Evolutionary conservation across 2,329 filamentous ascomycete genomes (phyloP).

Genomic region (Fusarium duplospermum): DNA sequence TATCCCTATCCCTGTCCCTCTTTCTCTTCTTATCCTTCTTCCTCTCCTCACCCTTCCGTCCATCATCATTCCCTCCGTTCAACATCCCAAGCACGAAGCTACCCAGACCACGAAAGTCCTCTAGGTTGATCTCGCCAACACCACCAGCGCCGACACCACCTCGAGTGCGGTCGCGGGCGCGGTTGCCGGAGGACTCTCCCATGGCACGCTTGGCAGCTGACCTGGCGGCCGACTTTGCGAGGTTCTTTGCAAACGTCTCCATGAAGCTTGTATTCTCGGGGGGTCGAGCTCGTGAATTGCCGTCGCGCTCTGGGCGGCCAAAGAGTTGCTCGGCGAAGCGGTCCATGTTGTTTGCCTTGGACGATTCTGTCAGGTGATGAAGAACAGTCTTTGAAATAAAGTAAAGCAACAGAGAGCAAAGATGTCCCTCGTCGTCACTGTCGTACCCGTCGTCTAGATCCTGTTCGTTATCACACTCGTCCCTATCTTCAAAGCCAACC

Average conservation of each 20-base stretch:
- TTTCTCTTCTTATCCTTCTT: constrained; percentile 31
- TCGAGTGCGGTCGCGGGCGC: constrained; percentile 18
- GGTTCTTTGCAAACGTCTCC: constrained; percentile 38
- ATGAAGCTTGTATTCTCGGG: constrained; percentile 36
- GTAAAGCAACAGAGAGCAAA: constrained; percentile 38
- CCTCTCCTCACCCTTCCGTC: constrained; percentile 22
- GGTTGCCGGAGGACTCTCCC: constrained; percentile 26
- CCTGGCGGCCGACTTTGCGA: constrained; percentile 41
- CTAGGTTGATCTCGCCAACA: constrained; percentile 33
- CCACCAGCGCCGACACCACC: constrained; percentile 14
- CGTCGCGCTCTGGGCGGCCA: constrained; percentile 22
- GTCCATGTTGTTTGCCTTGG: constrained; percentile 28
- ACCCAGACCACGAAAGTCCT: constrained; percentile 38
- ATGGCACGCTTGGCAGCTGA: constrained; percentile 40
- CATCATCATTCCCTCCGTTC: constrained; percentile 18
- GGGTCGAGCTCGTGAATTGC: constrained; percentile 16
- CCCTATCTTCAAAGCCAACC: neutral
- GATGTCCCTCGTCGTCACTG: constrained; percentile 32
- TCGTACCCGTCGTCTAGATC: constrained; percentile 23
- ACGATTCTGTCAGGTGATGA: constrained; percentile 14
- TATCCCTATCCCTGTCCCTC: constrained; percentile 21
- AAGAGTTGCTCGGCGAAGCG: constrained; percentile 41
- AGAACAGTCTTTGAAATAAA: constrained; percentile 37
- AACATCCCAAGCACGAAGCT: constrained; percentile 42
- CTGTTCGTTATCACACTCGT: neutral